These are phyloP conservation scores for Staphylotrichum longicolle DNA, from an alignment of 495 filamentous ascomycete species.

Conservation along the genomic window DNA sequence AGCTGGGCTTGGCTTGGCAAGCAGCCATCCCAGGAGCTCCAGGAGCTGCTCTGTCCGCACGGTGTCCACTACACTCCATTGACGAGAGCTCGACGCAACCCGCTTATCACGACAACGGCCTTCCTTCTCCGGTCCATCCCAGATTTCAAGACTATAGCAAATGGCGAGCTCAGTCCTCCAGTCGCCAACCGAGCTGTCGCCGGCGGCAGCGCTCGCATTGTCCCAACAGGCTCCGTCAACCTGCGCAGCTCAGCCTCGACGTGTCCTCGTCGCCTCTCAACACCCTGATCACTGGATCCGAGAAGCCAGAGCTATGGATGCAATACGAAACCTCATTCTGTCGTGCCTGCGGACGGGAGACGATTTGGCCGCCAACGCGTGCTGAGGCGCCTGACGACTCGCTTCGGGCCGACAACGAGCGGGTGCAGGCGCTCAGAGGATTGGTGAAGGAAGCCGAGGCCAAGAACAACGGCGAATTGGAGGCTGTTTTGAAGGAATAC, in stretches of 20 bases:
- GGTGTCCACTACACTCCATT: slow-evolving; percentile 3
- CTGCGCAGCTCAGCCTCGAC: slow-evolving; percentile 52
- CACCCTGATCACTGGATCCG: slow-evolving; percentile 55
- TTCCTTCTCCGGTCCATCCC: not conserved
- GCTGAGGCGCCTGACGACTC: slow-evolving; percentile 68
- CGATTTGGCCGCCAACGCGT: slow-evolving; percentile 68
- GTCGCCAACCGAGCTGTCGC: slow-evolving; percentile 49
- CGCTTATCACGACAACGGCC: not conserved
- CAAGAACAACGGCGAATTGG: slow-evolving; percentile 57
- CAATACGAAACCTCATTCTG: slow-evolving; percentile 81
- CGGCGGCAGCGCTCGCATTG: slow-evolving; percentile 58
- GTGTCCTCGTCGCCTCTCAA: slow-evolving; percentile 50
- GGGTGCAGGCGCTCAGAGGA: slow-evolving; percentile 76
- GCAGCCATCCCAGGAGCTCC: not conserved
- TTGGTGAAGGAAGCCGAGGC: slow-evolving; percentile 85
- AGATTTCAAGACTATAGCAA: not conserved
- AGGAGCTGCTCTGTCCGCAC: not conserved
- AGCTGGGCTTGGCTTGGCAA: slow-evolving; percentile 3
- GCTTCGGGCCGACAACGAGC: slow-evolving; percentile 84
- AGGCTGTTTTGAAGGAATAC: slow-evolving; percentile 70
- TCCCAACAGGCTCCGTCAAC: slow-evolving; percentile 72
- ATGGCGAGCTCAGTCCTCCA: slow-evolving; percentile 54
- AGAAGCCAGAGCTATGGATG: slow-evolving; percentile 75
- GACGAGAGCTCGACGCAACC: slow-evolving; percentile 4
- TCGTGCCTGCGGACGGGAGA: slow-evolving; percentile 85